Base-by-base conservation (phyloP, 441 rosid genomes). In the Euphorbia corollata region DNA sequence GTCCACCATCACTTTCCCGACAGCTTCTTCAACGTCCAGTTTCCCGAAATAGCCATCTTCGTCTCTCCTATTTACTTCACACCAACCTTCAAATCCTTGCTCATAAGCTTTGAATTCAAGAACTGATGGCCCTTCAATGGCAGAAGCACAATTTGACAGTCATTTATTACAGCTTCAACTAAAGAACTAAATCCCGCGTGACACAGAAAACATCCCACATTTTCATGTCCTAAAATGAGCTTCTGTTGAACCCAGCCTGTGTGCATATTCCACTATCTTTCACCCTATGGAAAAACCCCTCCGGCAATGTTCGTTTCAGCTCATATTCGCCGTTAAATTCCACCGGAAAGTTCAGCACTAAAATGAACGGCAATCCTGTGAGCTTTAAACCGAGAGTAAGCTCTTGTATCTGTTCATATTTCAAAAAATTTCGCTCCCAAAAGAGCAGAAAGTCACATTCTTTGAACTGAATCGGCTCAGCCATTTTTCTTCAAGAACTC, bases 121-220 rank as follows among this genome's bases (percentile, higher is more conserved):
- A 74, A 74, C 38, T 76, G 82, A 48, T 78, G 80, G 0, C 79
- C 80, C 64, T 75, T 81, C 2, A 78, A 15, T 7, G 84, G 84
- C 73, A 81, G 18, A 34, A 81, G 55, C 8, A 74, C 84, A 66
- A 80, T 47, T 20, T 77, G 76, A 60, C 81, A 69, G 4, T 80
- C 78, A 20, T 69, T 71, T 22, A 75, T 13, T 22, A 75, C 22
- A 18, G 67, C 78, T 76, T 81, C 82, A 4, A 72, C 58, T n/a
- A 78, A 16, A 0, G 80, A 81, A 70, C 80, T 74, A 12, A 69
- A 74, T 8, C 84, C 80, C 0, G 77, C 65, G 23, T 81, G 84
- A 51, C 63, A 73, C 4, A 78, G 11, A n/a, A 12, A 78, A 32
- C 80, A 80, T 0, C 78, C 80, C 1, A 78, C 77, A 5, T 71